These are phyloP conservation scores for Grigorovia humatica DNA, from an alignment of 805 yeast species.

Conservation along the genomic window DNA sequence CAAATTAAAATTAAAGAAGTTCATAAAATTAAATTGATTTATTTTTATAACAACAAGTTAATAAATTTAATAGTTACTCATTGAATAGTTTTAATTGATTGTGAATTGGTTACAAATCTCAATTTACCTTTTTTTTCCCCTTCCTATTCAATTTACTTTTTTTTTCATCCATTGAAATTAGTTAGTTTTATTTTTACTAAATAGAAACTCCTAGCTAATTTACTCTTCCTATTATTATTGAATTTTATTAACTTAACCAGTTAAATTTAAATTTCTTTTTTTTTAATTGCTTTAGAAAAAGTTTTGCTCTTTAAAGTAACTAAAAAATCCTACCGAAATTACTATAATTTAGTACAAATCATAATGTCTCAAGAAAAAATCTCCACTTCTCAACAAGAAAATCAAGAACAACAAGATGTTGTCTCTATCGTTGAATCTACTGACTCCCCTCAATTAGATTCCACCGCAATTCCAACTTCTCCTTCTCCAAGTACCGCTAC, in stretches of 20 bases:
- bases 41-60: neutral
- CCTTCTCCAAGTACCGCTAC: conserved; percentile 4
- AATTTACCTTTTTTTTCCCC: neutral
- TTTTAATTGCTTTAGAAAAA: neutral
- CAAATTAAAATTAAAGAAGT: neutral
- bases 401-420: neutral
- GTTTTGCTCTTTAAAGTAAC: neutral
- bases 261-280: neutral
- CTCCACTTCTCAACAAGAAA: conserved; percentile 1
- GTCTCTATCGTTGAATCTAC: neutral
- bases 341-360: neutral
- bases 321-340: neutral
- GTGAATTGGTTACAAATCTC: neutral
- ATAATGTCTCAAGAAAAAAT: conserved; percentile 5
- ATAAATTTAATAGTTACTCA: neutral
- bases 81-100: neutral
- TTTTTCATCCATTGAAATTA: neutral
- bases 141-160: neutral
- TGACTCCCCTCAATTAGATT: neutral
- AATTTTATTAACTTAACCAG: neutral
- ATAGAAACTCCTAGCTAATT: neutral
- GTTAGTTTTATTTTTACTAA: too few relatives aligned
- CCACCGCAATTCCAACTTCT: neutral
- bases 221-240: neutral
- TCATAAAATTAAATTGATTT: too few relatives aligned